phyloP scores from a whole-genome alignment of 2,329 filamentous ascomycete species.

The Calonectria honghensis region DNA sequence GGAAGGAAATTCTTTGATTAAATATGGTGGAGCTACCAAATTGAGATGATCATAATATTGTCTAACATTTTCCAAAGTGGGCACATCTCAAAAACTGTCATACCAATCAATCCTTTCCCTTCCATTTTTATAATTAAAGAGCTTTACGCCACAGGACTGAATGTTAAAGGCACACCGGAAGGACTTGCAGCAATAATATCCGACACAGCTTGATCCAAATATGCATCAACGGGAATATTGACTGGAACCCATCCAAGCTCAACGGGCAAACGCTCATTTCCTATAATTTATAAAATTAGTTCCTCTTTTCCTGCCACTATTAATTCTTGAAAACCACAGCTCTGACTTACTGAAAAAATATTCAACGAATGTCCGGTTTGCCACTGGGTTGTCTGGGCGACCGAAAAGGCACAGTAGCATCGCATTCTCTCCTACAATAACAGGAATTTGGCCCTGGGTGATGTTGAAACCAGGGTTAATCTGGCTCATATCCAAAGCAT shows the following conservation, averaged over 20 bases:
- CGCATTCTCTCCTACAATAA: conserved; percentile 3
- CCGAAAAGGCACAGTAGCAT: conserved; percentile 4
- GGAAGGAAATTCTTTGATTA: not conserved
- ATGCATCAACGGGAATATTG: not conserved
- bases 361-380: not conserved
- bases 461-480: conserved; percentile 11
- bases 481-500: conserved; percentile 3
- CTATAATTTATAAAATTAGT: not conserved
- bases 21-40: not conserved
- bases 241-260: not conserved
- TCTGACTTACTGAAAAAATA: conserved; percentile 9
- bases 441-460: conserved; percentile 5
- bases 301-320: not conserved
- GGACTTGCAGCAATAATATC: conserved; percentile 7
- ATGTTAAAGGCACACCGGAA: not conserved
- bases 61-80: not conserved
- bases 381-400: not conserved
- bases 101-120: not conserved
- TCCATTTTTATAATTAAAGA: not conserved
- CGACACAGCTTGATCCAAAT: not conserved
- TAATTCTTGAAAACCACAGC: not conserved
- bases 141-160: not conserved
- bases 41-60: not conserved
- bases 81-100: not conserved
- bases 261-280: conserved; percentile 3